Evolutionary conservation across 768 basidiomycete genomes (phyloP), one percentile per base, ranked within the genome.

Genomic region (Hemileccinum impolitum): DNA sequence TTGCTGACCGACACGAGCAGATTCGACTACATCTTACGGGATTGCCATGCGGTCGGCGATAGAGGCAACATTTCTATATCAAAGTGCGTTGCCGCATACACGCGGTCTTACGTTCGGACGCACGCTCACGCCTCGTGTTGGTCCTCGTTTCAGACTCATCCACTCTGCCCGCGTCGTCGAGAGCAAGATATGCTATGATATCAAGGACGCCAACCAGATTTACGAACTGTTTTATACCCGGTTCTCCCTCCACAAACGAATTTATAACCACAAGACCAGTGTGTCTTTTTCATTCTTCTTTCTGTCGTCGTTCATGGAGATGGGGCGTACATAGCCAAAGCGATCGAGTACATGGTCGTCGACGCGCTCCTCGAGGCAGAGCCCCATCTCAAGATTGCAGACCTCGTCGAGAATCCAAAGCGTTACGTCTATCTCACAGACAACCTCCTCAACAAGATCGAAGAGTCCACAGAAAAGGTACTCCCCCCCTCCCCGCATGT

Each of bases 261-360:
- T 90, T n/a, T 93, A 92, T 55, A 83, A 80, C 51, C 90, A 92
- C 64, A 90, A 90, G 62, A 80, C 86, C 1, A 82, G 81, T 45
- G 6, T 11, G 39, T 41, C 7, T 21, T 9, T 6, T 40, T 38
- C 1, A n/a, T 15, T 2, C 3, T 8, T 13, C 6, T 34, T 8
- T 21, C 1, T 10, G 17, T 3, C 0, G 19, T 9, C 13, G 19
- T 25, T 50, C 18, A 50, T 31, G 12, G 2, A 9, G 12, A 39
- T 23, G 23, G 23, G 23, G 6, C 23, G 6, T 3, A 26, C 21
- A 31, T 30, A 87, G 88, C 87, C 3, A 85, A 78, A 55, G 81
- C 87, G 0, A 84, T 91, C 43, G 90, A 90, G 63, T 79, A 84
- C 58, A 92, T 92, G 90, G 71, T 92, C n/a, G 74, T 89, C 13